Conservation (phyloP, 306 rosid genomes). For the Castanopsis chinensis region DNA sequence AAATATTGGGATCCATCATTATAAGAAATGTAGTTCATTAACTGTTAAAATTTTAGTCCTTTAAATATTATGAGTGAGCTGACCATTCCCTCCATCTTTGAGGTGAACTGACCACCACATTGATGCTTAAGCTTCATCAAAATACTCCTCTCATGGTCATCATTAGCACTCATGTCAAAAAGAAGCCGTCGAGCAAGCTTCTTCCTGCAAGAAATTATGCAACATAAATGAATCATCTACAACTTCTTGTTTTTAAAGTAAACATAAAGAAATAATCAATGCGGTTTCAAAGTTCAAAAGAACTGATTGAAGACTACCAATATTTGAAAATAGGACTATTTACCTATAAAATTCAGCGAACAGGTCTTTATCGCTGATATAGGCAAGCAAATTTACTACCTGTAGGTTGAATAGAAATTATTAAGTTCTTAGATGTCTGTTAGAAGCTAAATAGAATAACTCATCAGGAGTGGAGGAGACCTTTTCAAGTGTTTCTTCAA, state of each 20-base stretch:
- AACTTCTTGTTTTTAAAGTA: background rate
- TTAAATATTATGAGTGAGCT: constrained; percentile 9
- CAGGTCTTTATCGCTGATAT: constrained; percentile 83
- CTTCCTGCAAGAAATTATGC: constrained; percentile 45
- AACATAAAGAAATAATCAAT: background rate
- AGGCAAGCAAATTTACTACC: constrained; percentile 77
- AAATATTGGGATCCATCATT: background rate
- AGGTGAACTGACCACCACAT: constrained; percentile 89
- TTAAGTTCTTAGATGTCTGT: background rate
- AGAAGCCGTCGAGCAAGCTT: constrained; percentile 88
- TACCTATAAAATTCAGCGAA: constrained; percentile 86
- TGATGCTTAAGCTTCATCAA: constrained; percentile 73
- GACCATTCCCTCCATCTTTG: constrained; percentile 98
- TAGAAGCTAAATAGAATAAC: background rate
- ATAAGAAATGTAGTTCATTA: background rate
- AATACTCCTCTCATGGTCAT: constrained; percentile 71
- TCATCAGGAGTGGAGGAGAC: constrained; percentile 35
- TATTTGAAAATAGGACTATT: background rate
- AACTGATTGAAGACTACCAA: background rate
- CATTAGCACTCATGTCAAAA: constrained; percentile 75
- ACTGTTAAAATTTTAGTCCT: background rate
- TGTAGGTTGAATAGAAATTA: constrained; percentile 19
- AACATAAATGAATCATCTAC: background rate
- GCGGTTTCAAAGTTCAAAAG: background rate
- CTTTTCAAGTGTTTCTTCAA: constrained; percentile 94